Base-by-base conservation (phyloP, 1,139 yeast species). In the Hemisphaericaspora subhashii region DNA sequence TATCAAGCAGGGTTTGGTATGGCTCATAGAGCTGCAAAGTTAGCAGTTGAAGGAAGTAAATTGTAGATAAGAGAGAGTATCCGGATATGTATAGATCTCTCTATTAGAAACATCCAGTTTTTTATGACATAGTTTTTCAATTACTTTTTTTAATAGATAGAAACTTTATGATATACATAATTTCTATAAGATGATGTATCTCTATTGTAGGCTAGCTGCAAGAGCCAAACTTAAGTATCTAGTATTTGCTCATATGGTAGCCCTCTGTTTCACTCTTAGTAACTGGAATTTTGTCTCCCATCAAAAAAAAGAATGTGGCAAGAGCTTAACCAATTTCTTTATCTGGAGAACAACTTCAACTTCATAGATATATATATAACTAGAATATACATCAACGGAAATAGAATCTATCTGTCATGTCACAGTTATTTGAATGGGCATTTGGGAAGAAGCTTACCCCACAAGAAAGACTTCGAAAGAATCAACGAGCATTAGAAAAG, bases 381-480 rank as follows among this genome's bases (percentile, higher is more conserved):
- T n/a, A n/a, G n/a, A n/a, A n/a, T n/a, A n/a, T 20, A 12, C 18
- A 12, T 6, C 11, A 15, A 17, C 22, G 12, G n/a, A n/a, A n/a
- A n/a, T n/a, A n/a, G n/a, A n/a, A n/a, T n/a, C n/a, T 16, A 27
- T 3, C 20, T 15, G 31, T n/a, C 24, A 67, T 67, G 73, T 59
- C 72, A 27, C 83, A 77, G 53, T 64, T 89, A 52, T 77, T 90
- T 52, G 95, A 89, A 58, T 92, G 98, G 98, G 89, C 88, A 20
- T 92, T 92, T 65, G 98, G 98, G 12, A 87, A 89, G 72, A 79
- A 84, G 58, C 68, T 86, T 50, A 89, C 98, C 35, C 98, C 98
- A 6, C 97, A 89, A 57, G 98, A 92, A 65, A 75, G 90, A 58
- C 79, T 92, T 57, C 82, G 97, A 50, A 89, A 86, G 80, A 95